Conservation (phyloP, 305 asterid species). For the Rubia tinctorum region DNA sequence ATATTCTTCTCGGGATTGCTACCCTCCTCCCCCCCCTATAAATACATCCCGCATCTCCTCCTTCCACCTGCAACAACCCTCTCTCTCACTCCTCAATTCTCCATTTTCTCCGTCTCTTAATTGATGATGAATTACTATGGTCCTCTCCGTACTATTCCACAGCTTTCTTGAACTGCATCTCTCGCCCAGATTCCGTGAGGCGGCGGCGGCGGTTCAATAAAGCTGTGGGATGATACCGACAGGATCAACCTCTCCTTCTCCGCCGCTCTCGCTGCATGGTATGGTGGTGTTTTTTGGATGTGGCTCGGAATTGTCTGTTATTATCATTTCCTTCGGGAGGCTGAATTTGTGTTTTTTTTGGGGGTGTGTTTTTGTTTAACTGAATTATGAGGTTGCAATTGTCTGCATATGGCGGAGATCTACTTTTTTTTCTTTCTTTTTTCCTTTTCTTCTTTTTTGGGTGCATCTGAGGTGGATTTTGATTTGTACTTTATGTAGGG, state of each 20-base stretch:
- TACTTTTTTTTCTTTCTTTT: no score
- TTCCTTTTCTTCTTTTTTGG: no score
- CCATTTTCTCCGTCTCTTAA: not conserved
- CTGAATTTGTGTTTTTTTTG: no score
- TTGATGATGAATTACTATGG: constrained; percentile 6
- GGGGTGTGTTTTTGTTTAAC: not conserved
- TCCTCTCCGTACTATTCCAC: constrained; percentile 66
- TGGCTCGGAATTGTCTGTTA: not conserved
- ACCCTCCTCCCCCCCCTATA: constrained; percentile 25
- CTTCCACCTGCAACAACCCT: constrained; percentile 19
- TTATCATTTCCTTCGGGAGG: not conserved
- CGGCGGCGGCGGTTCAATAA: constrained; percentile 60
- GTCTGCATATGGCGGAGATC: not conserved
- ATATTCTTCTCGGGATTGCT: constrained; percentile 46
- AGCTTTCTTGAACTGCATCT: constrained; percentile 86
- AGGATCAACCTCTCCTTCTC: no score
- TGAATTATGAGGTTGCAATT: not conserved
- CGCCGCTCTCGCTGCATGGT: not conserved
- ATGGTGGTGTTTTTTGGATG: not conserved
- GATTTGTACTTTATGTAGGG: not conserved
- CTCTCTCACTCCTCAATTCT: not conserved
- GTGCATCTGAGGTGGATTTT: not conserved
- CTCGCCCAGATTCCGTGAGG: not conserved
- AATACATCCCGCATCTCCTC: constrained; percentile 16
- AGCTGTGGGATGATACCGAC: constrained; percentile 74